These are phyloP conservation scores for Citrullus colocynthis DNA, from an alignment of 306 rosid species.

Conservation along the genomic window DNA sequence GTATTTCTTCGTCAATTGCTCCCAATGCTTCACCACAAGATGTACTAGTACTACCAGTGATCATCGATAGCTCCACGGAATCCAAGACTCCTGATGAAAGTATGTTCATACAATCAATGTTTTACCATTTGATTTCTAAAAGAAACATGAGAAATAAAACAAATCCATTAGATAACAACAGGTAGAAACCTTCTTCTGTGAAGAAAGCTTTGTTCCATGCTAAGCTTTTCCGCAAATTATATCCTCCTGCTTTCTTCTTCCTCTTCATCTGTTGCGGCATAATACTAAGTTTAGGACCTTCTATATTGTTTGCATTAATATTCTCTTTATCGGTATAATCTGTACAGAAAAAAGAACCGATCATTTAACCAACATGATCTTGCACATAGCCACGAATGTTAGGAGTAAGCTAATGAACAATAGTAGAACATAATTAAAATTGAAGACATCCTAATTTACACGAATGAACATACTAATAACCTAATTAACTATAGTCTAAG, in stretches of 20 bases:
- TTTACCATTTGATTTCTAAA: background rate
- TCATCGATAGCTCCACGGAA: constrained; percentile 64
- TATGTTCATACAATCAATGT: background rate
- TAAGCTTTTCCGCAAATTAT: constrained; percentile 80
- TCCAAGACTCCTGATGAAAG: constrained; percentile 59
- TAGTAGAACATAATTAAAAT: background rate
- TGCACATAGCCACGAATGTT: background rate
- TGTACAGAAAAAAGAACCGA: background rate
- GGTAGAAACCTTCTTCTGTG: constrained; percentile 53
- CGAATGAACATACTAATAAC: background rate
- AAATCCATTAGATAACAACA: background rate
- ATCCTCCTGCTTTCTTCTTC: constrained; percentile 67
- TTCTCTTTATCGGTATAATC: constrained; percentile 33
- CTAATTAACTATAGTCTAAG: background rate
- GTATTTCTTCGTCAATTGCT: constrained; percentile 46
- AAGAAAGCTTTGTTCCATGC: constrained; percentile 95
- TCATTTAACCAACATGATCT: constrained; percentile 10
- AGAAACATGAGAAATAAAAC: background rate
- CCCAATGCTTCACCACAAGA: constrained; percentile 24
- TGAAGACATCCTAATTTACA: background rate
- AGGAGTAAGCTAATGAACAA: background rate
- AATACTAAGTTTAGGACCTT: constrained; percentile 38
- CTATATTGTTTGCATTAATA: constrained; percentile 23
- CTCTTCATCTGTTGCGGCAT: constrained; percentile 68
- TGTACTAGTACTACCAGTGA: constrained; percentile 33